A percentile compares a stretch with the other conserved stretches of the same genome.
These are phyloP conservation scores for Rhynchosporium graminicola DNA, from an alignment of 2,329 filamentous ascomycete species.

Conservation along the genomic window DNA sequence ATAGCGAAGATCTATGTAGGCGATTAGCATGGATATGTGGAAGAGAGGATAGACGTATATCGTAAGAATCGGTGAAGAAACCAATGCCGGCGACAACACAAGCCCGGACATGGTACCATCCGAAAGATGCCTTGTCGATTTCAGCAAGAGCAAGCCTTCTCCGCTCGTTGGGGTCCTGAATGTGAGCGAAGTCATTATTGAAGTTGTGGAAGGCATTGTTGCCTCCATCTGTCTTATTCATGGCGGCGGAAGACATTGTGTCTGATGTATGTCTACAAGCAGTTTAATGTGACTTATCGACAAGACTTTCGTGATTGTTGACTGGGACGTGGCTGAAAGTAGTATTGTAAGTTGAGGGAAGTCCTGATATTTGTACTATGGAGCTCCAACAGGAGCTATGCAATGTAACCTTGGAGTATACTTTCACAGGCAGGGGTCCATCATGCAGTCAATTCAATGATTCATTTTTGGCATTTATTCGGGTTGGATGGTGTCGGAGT, in stretches of 20 bases:
- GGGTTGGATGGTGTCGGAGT: neutral
- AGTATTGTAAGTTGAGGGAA: neutral
- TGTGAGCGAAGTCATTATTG: slow-evolving; percentile 67
- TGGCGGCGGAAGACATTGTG: slow-evolving; percentile 21
- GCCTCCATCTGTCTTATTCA: slow-evolving; percentile 55
- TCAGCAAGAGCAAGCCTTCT: slow-evolving; percentile 77
- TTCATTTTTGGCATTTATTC: neutral
- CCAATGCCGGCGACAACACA: slow-evolving; percentile 79
- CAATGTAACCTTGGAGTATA: slow-evolving; percentile 2
- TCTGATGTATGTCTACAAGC: neutral
- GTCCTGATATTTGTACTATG: slow-evolving; percentile 7
- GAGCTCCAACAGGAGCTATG: neutral
- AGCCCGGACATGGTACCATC: slow-evolving; percentile 81
- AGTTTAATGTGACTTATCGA: slow-evolving; percentile 6
- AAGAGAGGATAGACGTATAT: slow-evolving; percentile 59
- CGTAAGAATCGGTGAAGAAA: slow-evolving; percentile 87
- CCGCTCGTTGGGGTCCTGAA: slow-evolving; percentile 68
- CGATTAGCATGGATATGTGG: slow-evolving; percentile 42
- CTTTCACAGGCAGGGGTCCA: neutral
- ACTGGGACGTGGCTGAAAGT: neutral
- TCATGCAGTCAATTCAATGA: neutral
- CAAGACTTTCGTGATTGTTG: neutral
- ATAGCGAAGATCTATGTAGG: slow-evolving; percentile 38
- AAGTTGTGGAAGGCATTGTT: slow-evolving; percentile 76
- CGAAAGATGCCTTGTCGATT: slow-evolving; percentile 79